Base-by-base conservation (phyloP, 2,329 filamentous ascomycete species). In the Diaporthe vexans region DNA sequence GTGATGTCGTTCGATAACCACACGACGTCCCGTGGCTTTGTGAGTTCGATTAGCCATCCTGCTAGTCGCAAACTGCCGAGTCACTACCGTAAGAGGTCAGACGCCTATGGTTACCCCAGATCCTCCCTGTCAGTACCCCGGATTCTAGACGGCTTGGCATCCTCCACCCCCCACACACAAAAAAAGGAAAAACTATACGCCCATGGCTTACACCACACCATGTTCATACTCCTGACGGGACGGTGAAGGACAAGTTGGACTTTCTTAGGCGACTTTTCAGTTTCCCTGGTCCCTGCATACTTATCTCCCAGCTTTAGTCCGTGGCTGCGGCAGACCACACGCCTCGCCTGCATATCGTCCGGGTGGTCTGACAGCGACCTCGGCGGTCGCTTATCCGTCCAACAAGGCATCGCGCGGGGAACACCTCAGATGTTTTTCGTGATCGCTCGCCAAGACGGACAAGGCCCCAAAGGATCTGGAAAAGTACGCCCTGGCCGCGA, bases 121-220 rank as follows among this genome's bases (percentile, higher is more conserved):
- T 52, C n/a, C 46, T 52, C 21, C 63, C 29, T 52, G 26, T 52
- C 63, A 37, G 10, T 67, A 67, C 63, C 63, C 63, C 63, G n/a
- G 63, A 51, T 67, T 67, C 46, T 67, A 51, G 11, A 37, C 43
- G 26, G 33, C 63, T 67, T 68, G 63, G 63, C 48, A 46, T 54
- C 63, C 63, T 8, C 63, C 48, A 68, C 63, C n/a, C 26, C 15
- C 33, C 26, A n/a, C 48, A 4, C 51, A n/a, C 29, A 33, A 33
- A 33, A 29, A 29, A 29, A n/a, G n/a, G n/a, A 29, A 29, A 29
- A 29, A 3, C 29, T n/a, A 65, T 51, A 24, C 46, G 63, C 33
- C 26, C 33, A 68, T n/a, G 15, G n/a, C 63, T 54, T 10, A 67
- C 61, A 67, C 21, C 33, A 54, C 63, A 54, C 15, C 46, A 52